These are phyloP conservation scores for Scedosporium aurantiacum DNA, from an alignment of 2,329 filamentous ascomycete genomes.

Conservation along the genomic window DNA sequence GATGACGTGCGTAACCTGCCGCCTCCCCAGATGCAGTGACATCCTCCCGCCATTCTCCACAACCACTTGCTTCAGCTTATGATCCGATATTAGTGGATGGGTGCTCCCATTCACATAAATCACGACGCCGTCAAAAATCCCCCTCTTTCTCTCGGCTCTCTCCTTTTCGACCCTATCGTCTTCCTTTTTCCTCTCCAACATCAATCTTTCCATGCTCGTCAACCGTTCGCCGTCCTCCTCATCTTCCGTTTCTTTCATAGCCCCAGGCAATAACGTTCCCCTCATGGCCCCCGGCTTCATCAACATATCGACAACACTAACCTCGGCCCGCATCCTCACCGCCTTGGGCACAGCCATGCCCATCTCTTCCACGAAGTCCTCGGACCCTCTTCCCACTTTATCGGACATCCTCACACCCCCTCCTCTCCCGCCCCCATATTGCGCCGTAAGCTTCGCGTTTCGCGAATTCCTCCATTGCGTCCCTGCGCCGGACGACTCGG, in stretches of 20 bases:
- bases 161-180: slow-evolving; percentile 33
- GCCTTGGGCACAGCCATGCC: slow-evolving; percentile 32
- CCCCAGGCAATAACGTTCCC: slow-evolving; percentile 13
- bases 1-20: slow-evolving; percentile 76
- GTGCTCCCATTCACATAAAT: slow-evolving; percentile 87
- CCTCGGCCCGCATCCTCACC: slow-evolving; percentile 24
- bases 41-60: slow-evolving; percentile 61
- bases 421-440: slow-evolving; percentile 49
- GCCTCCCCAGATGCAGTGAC: slow-evolving; percentile 59
- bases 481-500: slow-evolving; percentile 51
- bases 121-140: slow-evolving; percentile 59
- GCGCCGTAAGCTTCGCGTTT: slow-evolving; percentile 55
- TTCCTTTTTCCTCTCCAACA: slow-evolving; percentile 25
- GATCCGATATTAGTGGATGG: slow-evolving; percentile 69
- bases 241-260: slow-evolving; percentile 6
- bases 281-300: slow-evolving; percentile 33
- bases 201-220: slow-evolving; percentile 16
- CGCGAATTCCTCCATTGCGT: slow-evolving; percentile 57
- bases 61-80: slow-evolving; percentile 71
- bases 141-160: slow-evolving; percentile 20
- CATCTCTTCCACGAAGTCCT: slow-evolving; percentile 37
- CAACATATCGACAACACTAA: slow-evolving; percentile 45
- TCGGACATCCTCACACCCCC: slow-evolving; percentile 53
- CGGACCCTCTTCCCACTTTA: slow-evolving; percentile 52
- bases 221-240: neutral